Evolutionary conservation across 2,329 filamentous ascomycete genomes (phyloP), one percentile per base, ranked within the genome.

Genomic region (Neopestalotiopsis rosae): DNA sequence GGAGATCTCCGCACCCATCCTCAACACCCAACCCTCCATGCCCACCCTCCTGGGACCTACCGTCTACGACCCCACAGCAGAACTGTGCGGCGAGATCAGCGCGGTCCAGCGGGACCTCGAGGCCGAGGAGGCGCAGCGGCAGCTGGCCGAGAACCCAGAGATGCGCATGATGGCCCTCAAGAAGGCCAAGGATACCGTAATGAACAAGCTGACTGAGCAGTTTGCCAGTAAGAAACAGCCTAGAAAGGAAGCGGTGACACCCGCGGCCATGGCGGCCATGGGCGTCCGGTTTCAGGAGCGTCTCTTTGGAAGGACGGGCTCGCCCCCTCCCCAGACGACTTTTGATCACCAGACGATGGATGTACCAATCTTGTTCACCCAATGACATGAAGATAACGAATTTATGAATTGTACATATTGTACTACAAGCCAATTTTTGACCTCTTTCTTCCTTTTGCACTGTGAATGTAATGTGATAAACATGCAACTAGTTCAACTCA

Each of bases 351-450:
- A 81, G 70, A 83, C 81, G 67, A 78, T 88, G 75, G 87, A 89
- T 73, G 89, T 91, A 70, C 89, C 89, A 70, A 79, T 91, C 75
- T 87, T 91, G 78, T 89, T 90, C 68, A 88, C 84, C 76, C 82
- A 30, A 57, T 67, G 56, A 66, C 38, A 38, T 13, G 34, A 64
- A 64, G 6, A 17, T 64, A 64, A 64, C 38, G 61, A 64, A 13
- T 12, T 61, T 20, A 61, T 61, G 59, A 61, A 61, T 20, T 40
- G 59, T 34, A 34, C 59, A 59, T 30, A 5, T 61, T 30, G 34
- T 61, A 61, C 28, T 38, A 17, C 32, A 61, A 38, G 24, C 24
- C 34, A 38, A 28, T 28, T 38, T 10, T 38, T 38, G 34, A 38
- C 34, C 10, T 10, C 10, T 38, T 38, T 38, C 34, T 38, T 38